These are phyloP conservation scores for Fusarium albosuccineum DNA, from an alignment of 2,329 filamentous ascomycete species.

Conservation along the genomic window DNA sequence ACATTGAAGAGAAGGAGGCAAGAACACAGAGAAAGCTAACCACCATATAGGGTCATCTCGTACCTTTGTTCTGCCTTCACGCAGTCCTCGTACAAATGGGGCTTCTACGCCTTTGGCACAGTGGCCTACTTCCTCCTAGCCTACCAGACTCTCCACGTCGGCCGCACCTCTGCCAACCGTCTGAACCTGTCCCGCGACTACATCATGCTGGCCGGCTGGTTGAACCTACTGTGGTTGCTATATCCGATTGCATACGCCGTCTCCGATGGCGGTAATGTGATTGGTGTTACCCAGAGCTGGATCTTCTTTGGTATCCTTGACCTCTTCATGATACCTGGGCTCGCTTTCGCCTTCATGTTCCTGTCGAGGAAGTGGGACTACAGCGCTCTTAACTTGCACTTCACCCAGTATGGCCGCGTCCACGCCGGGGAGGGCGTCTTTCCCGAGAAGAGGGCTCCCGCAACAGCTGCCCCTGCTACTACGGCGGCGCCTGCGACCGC, in stretches of 20 bases:
- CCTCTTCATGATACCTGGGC: constrained; percentile 58
- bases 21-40: background rate
- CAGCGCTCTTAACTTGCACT: constrained; percentile 62
- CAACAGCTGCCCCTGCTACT: constrained; percentile 18
- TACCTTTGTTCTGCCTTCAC: constrained; percentile 65
- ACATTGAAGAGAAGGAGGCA: background rate
- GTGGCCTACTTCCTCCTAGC: constrained; percentile 61
- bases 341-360: constrained; percentile 58
- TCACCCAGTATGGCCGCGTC: constrained; percentile 68
- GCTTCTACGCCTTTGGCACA: constrained; percentile 67
- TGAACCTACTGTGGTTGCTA: constrained; percentile 66
- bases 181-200: constrained; percentile 61
- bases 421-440: constrained; percentile 55
- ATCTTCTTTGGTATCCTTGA: constrained; percentile 66
- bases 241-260: constrained; percentile 64
- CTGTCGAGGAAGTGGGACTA: constrained; percentile 66
- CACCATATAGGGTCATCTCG: constrained; percentile 53
- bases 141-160: constrained; percentile 57
- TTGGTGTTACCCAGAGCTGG: constrained; percentile 31
- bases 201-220: constrained; percentile 59
- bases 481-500: constrained; percentile 23
- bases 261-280: constrained; percentile 35
- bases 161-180: constrained; percentile 54
- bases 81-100: constrained; percentile 67
- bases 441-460: constrained; percentile 58